Evolutionary conservation across 2,329 filamentous ascomycete genomes (phyloP).

Genomic region (Penicillium sp.): DNA sequence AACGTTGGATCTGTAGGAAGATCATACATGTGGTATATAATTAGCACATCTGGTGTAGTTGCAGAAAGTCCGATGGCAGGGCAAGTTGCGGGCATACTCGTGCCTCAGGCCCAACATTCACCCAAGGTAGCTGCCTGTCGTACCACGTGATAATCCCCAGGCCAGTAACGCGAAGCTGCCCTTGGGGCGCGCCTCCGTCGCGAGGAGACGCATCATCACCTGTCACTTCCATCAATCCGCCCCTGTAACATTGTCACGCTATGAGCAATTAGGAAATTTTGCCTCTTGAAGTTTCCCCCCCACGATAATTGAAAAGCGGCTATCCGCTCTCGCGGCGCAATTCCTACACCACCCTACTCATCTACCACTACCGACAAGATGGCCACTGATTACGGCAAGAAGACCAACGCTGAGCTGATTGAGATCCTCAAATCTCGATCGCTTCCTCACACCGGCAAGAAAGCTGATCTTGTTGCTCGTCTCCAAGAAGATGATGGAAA

Average conservation of each 20-base stretch:
- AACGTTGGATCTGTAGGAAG: too few species aligned
- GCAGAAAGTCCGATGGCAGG: too few species aligned
- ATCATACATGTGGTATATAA: too few species aligned
- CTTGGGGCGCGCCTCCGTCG: constrained; percentile 4
- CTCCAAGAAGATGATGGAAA: constrained; percentile 40
- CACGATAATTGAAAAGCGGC: neutral
- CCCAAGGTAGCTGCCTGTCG: neutral
- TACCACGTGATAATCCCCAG: neutral
- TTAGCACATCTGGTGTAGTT: too few species aligned
- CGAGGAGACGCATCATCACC: constrained; percentile 3
- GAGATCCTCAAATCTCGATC: constrained; percentile 46
- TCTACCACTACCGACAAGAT: constrained; percentile 19
- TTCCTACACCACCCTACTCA: neutral
- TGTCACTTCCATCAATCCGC: constrained; percentile 2
- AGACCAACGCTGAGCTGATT: constrained; percentile 45
- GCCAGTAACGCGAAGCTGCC: constrained; percentile 1
- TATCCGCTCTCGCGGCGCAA: neutral
- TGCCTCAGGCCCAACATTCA: too few species aligned
- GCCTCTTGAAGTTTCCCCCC: neutral
- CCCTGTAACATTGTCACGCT: constrained; percentile 5
- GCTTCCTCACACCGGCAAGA: constrained; percentile 46
- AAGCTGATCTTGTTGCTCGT: constrained; percentile 45
- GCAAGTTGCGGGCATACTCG: too few species aligned
- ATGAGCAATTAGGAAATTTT: neutral
- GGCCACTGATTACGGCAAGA: constrained; percentile 44